A percentile compares a stretch with the other conserved stretches of the same genome.
Conservation (phyloP, 228 moss, liverwort and hornwort genomes). For the Sphagnum magellanicum region DNA sequence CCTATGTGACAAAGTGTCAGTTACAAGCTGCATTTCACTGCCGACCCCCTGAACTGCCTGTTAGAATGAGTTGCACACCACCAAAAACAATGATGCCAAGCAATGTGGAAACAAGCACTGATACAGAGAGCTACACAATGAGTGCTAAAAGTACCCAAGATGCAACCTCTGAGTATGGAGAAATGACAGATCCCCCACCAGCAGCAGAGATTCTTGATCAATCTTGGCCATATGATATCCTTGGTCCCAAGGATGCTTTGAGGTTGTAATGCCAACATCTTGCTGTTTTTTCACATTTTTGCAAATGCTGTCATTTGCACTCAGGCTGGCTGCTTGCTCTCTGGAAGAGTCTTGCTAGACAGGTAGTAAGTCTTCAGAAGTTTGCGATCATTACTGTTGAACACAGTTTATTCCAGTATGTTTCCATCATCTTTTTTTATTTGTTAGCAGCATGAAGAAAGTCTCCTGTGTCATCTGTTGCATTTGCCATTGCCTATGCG, state of each 20-base stretch:
- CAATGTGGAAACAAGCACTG: conserved; percentile 42
- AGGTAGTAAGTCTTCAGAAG: too few relatives aligned
- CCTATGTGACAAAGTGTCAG: conserved; percentile 80
- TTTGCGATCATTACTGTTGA: too few relatives aligned
- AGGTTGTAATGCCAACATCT: conserved; percentile 13
- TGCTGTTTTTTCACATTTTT: too few relatives aligned
- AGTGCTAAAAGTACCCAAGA: conserved; percentile 89
- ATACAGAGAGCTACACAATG: conserved; percentile 70
- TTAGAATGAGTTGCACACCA: conserved; percentile 21
- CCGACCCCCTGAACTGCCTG: conserved; percentile 36
- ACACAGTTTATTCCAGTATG: too few relatives aligned
- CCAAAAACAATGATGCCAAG: conserved; percentile 21
- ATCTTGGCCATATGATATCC: conserved; percentile 35
- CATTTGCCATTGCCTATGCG: too few relatives aligned
- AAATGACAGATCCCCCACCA: conserved; percentile 53
- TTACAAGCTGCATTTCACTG: conserved; percentile 72
- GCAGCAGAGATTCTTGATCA: conserved; percentile 18
- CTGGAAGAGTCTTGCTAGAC: too few relatives aligned
- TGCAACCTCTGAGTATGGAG: conserved; percentile 70
- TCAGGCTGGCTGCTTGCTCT: too few relatives aligned
- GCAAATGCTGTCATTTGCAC: too few relatives aligned
- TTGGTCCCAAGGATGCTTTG: conserved; percentile 9
- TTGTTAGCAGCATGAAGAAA: too few relatives aligned
- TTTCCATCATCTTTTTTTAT: too few relatives aligned
- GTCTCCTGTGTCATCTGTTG: too few relatives aligned